Conservation (phyloP, 371 early-diverging fungal species). For the Mortierella sp. region DNA sequence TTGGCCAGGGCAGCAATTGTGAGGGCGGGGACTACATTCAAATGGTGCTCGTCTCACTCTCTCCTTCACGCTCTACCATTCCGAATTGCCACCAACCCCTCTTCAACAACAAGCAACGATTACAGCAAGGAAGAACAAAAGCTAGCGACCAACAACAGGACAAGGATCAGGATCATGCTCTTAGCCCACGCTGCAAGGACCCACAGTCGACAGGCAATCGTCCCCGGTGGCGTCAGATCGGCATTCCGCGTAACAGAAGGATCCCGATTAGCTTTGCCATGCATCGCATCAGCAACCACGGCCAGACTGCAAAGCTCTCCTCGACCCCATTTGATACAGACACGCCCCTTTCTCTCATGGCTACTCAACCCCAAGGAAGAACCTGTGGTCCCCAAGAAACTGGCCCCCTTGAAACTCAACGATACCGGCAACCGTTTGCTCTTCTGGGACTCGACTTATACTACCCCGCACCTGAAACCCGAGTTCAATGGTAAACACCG, state of each 20-base stretch:
- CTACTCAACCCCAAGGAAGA: slow-evolving; percentile 56
- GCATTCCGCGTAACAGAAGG: background rate
- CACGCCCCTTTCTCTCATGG: slow-evolving; percentile 48
- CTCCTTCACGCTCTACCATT: background rate
- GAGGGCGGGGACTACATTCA: background rate
- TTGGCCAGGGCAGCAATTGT: background rate
- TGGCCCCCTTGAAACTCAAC: slow-evolving; percentile 38
- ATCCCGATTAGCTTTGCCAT: background rate
- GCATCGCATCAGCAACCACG: background rate
- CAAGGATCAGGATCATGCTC: slow-evolving; percentile 15
- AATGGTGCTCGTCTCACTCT: background rate
- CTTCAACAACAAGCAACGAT: background rate
- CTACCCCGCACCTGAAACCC: slow-evolving; percentile 44
- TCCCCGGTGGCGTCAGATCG: slow-evolving; percentile 2
- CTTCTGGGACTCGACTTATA: slow-evolving; percentile 57
- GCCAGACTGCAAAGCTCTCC: background rate
- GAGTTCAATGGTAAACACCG: slow-evolving; percentile 50
- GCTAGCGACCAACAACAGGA: background rate
- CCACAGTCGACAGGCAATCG: background rate
- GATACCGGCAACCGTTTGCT: slow-evolving; percentile 36
- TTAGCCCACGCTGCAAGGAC: slow-evolving; percentile 21
- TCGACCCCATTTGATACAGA: slow-evolving; percentile 10
- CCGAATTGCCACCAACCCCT: background rate
- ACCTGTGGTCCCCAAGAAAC: slow-evolving; percentile 35
- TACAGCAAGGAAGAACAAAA: background rate